phyloP scores from a whole-genome alignment of 345 rosid genomes.

The Trapa incisa region DNA sequence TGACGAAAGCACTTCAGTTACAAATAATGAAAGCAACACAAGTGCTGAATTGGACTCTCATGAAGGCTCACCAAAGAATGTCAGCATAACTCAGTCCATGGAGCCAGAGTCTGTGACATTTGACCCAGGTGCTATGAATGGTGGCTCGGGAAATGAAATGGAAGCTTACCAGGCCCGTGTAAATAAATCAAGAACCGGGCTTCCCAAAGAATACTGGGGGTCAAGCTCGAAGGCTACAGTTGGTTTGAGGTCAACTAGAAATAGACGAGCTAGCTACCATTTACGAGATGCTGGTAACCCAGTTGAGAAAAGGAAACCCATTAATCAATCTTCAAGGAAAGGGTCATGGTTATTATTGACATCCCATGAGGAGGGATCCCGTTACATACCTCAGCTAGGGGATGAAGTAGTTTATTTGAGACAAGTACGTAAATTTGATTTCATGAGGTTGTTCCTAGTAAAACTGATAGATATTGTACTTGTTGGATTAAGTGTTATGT shows the following conservation, averaged over 20 bases:
- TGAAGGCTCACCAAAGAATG: conserved; percentile 28
- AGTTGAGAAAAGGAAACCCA: conserved; percentile 34
- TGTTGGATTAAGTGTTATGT: neutral
- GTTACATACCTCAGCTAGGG: conserved; percentile 84
- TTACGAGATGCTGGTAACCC: conserved; percentile 51
- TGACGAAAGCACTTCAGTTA: conserved; percentile 34
- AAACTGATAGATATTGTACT: neutral
- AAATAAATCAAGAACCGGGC: conserved; percentile 25
- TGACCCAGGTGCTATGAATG: neutral
- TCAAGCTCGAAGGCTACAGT: conserved; percentile 55
- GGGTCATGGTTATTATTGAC: conserved; percentile 78
- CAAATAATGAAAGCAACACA: conserved; percentile 25
- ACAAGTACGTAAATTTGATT: conserved; percentile 41
- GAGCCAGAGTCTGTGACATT: conserved; percentile 13
- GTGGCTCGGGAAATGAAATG: conserved; percentile 14
- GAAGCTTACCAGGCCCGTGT: conserved; percentile 8
- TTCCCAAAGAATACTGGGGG: conserved; percentile 47
- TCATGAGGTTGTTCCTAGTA: no score
- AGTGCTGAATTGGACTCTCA: conserved; percentile 19
- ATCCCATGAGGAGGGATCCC: conserved; percentile 74
- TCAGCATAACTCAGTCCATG: conserved; percentile 23
- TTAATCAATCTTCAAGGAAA: conserved; percentile 41
- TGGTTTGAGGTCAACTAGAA: conserved; percentile 69
- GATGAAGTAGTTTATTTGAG: conserved; percentile 81
- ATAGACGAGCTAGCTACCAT: conserved; percentile 55